Percentiles rank a stretch among this genome's conserved stretches.
Evolutionary conservation across 148 eudicot genomes (phyloP).

Genomic region (Camellia granthamiana): DNA sequence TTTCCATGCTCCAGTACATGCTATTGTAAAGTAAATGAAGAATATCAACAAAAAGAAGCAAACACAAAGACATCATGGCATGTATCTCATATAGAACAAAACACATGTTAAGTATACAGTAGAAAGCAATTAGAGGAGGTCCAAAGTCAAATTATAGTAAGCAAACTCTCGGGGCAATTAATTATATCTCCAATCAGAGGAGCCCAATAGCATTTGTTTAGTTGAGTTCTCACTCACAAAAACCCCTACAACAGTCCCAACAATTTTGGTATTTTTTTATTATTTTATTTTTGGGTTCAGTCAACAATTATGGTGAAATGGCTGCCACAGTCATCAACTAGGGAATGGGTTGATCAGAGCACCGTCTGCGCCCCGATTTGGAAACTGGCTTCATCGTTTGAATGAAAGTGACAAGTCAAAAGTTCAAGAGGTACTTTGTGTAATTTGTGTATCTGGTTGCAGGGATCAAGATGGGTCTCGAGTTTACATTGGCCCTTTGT

Average conservation of each 20-base stretch:
- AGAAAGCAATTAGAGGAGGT: neutral
- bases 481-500: neutral
- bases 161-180: neutral
- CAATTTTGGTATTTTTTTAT: no score
- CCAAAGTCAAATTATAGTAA: neutral
- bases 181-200: neutral
- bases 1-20: slow-evolving; percentile 96
- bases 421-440: neutral
- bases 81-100: neutral
- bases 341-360: neutral
- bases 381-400: neutral
- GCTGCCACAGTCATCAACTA: neutral
- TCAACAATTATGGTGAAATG: no score
- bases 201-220: neutral
- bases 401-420: neutral
- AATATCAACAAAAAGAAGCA: neutral
- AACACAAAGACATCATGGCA: neutral
- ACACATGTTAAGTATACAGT: neutral
- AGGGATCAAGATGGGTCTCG: neutral
- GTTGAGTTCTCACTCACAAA: neutral
- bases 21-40: slow-evolving; percentile 33
- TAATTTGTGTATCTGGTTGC: neutral
- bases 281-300: no score
- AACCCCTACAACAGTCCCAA: neutral
- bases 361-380: neutral